Conservation (phyloP, 371 early-diverging fungal species). For the Rhizopus microsporus region DNA sequence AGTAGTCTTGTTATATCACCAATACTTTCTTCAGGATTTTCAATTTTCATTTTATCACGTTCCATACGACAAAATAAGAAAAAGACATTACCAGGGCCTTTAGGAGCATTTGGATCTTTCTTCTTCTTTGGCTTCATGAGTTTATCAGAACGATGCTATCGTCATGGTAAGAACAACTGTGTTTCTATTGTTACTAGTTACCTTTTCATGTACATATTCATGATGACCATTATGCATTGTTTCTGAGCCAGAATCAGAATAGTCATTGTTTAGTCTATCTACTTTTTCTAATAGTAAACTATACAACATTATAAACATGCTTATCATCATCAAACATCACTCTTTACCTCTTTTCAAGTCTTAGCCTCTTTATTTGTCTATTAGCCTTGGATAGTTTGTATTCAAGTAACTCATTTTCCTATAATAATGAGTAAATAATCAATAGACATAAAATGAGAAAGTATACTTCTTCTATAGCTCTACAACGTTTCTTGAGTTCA, state of each 20-base stretch:
- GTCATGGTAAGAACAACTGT: neutral
- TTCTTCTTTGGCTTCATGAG: conserved; percentile 37
- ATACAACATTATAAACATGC: neutral
- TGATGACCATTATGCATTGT: conserved; percentile 19
- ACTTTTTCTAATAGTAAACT: conserved; percentile 36
- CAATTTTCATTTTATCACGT: conserved; percentile 59
- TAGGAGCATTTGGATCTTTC: conserved; percentile 70
- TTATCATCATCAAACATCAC: neutral
- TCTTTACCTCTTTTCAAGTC: conserved; percentile 36
- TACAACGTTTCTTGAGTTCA: conserved; percentile 60
- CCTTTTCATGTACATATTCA: conserved; percentile 6
- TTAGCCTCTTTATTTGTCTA: conserved; percentile 44
- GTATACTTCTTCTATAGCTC: conserved; percentile 62
- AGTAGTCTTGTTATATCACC: conserved; percentile 54
- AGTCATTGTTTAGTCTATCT: conserved; percentile 17
- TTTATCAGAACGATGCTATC: conserved; percentile 2
- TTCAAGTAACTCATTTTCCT: conserved; percentile 52
- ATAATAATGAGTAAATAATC: neutral
- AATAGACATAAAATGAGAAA: neutral
- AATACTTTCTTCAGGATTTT: conserved; percentile 53
- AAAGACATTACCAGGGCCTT: conserved; percentile 69
- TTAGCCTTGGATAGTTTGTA: conserved; percentile 44
- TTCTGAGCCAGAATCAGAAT: conserved; percentile 26
- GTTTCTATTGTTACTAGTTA: conserved; percentile 8
- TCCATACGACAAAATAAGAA: conserved; percentile 61